A percentile compares a stretch with the other conserved stretches of the same genome.
These are phyloP conservation scores for Scheffersomyces illinoinensis DNA, from an alignment of 1,139 yeast species.

Conservation along the genomic window DNA sequence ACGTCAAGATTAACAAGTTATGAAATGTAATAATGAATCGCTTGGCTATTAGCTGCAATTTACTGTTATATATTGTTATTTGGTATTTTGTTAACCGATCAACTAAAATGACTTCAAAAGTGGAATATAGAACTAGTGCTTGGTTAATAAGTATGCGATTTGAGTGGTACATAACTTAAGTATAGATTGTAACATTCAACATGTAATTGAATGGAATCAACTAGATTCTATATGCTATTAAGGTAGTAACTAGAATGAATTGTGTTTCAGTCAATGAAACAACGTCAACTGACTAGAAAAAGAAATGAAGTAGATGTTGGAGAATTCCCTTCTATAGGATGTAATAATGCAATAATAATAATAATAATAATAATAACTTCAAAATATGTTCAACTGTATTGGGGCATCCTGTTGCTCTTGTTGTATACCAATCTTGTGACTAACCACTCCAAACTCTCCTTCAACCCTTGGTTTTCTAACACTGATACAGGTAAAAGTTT, in stretches of 20 bases:
- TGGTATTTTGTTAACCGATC: no score
- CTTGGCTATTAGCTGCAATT: no score
- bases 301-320: not conserved
- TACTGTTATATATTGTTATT: no score
- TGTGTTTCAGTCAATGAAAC: not conserved
- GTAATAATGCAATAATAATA: not conserved
- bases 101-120: no score
- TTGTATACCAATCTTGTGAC: conserved; percentile 75
- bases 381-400: conserved; percentile 25
- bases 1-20: not conserved
- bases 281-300: not conserved
- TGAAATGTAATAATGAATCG: no score
- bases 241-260: not conserved
- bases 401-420: conserved; percentile 74
- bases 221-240: not conserved
- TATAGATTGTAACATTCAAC: not conserved
- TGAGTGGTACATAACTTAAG: no score
- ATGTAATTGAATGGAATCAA: not conserved
- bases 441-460: conserved; percentile 89
- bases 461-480: conserved; percentile 79
- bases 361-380: not conserved
- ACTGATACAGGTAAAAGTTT: conserved; percentile 90
- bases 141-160: no score
- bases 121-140: not conserved
- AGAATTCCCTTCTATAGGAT: not conserved